Base-by-base conservation (phyloP, 176 grass and related monocot genomes). In the Avena sativa region DNA sequence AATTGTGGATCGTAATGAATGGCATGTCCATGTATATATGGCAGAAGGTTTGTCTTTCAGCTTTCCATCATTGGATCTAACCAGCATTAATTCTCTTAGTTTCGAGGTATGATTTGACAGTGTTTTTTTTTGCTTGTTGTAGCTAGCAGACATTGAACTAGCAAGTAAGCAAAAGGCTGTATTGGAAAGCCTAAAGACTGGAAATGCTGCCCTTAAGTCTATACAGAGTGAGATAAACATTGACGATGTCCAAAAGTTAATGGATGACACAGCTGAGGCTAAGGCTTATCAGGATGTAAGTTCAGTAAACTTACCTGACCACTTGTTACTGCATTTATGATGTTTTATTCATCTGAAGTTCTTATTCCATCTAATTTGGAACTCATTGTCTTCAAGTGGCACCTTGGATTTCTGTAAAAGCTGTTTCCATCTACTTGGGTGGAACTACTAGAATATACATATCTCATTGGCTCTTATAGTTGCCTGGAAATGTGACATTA, bases 251-350 rank as follows among this genome's bases (percentile, higher is more conserved):
- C 97, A 94, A 63, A 99, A 96, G 77, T 86, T 99, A 81, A 94
- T 99, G 97, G 97, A 96, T 91, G 97, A 99, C 90, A 91, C 97
- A 81, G 92, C 84, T 9, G 97, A 99, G 63, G 97, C 97, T 50
- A 96, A 96, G 86, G 97, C 97, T 57, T 99, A 99, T 89, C 97
- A 99, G 84, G 97, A 99, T 81, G 97, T 99, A 90, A 93, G 85
- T 86, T 85, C 76, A 76, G 30, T 65, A 23, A 44, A 53, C 13
- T 90, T 86, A 28, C 50, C 23, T 30, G 28, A 62, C 30, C 79
- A 53, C 82, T 84, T 19, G 61, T 81, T 81, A 67, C 28, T 66
- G 52, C 46, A 53, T 74, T 56, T 67, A 40, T 16, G 74, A 20
- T 51, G 25, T 57, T 21, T 19, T 79, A 15, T 84, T 20, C 50